A percentile compares a stretch with the other conserved stretches of the same genome.
These are phyloP conservation scores for Kandelia obovata DNA, from an alignment of 345 rosid species.

Conservation along the genomic window DNA sequence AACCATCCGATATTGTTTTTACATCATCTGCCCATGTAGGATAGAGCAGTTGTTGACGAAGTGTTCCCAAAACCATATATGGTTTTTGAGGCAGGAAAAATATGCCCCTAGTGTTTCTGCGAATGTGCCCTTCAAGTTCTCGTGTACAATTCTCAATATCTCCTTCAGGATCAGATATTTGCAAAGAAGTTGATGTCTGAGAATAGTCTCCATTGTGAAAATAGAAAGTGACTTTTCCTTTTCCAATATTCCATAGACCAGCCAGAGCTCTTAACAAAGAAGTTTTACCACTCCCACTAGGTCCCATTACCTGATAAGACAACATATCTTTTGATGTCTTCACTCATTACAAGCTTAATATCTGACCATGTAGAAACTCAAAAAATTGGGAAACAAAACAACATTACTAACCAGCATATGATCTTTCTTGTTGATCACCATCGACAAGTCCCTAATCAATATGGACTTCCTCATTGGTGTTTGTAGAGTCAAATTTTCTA, in stretches of 20 bases:
- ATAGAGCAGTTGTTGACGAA: constrained; percentile 92
- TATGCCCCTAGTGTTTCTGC: constrained; percentile 41
- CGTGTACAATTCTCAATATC: constrained; percentile 12
- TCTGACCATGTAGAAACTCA: constrained; percentile 15
- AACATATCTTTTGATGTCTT: constrained; percentile 19
- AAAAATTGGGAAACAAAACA: constrained; percentile 17
- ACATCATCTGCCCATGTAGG: constrained; percentile 63
- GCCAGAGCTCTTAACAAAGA: constrained; percentile 89
- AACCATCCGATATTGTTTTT: constrained; percentile 23
- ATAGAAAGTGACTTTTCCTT: constrained; percentile 74
- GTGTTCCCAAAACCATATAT: constrained; percentile 92
- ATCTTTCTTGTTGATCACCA: constrained; percentile 52
- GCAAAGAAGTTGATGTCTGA: constrained; percentile 25
- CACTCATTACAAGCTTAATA: constrained; percentile 13
- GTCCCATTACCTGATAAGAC: constrained; percentile 69
- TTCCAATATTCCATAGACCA: constrained; percentile 89
- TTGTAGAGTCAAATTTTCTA: constrained; percentile 65
- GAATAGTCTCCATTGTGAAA: constrained; percentile 39
- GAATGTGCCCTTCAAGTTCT: constrained; percentile 29
- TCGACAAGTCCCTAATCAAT: constrained; percentile 62
- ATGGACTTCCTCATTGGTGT: constrained; percentile 74
- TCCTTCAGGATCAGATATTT: constrained; percentile 27
- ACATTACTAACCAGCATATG: constrained; percentile 67
- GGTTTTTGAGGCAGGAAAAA: constrained; percentile 97
- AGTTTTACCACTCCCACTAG: constrained; percentile 96